These are phyloP conservation scores for Arthrobotrys iridis DNA, from an alignment of 2,329 filamentous ascomycete genomes.

Conservation along the genomic window DNA sequence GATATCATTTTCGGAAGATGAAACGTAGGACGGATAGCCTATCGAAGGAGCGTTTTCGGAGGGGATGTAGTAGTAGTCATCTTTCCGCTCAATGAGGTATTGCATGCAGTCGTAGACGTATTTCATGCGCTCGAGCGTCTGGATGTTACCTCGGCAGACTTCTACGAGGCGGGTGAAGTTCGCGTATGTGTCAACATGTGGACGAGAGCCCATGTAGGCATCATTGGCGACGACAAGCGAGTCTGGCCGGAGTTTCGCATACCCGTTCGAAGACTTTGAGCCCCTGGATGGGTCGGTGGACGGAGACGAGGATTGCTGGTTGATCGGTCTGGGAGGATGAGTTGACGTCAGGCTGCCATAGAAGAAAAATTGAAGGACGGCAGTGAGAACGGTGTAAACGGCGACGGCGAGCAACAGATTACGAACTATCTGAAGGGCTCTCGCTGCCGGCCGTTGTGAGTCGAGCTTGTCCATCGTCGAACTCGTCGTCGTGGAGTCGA, in stretches of 20 bases:
- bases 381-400: slow-evolving; percentile 43
- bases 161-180: slow-evolving; percentile 67
- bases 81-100: slow-evolving; percentile 65
- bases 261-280: slow-evolving; percentile 58
- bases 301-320: background rate
- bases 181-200: slow-evolving; percentile 67
- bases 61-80: slow-evolving; percentile 66
- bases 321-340: background rate
- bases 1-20: slow-evolving; percentile 61
- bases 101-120: slow-evolving; percentile 67
- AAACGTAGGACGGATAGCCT: slow-evolving; percentile 61
- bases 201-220: slow-evolving; percentile 66
- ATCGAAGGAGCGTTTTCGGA: slow-evolving; percentile 56
- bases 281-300: slow-evolving; percentile 60
- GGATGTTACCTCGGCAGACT: slow-evolving; percentile 66
- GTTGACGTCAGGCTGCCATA: slow-evolving; percentile 50
- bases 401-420: slow-evolving; percentile 45
- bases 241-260: slow-evolving; percentile 67
- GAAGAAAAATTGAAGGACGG: slow-evolving; percentile 45
- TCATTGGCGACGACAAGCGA: slow-evolving; percentile 66
- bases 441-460: slow-evolving; percentile 44
- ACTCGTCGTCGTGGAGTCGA: background rate
- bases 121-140: slow-evolving; percentile 68
- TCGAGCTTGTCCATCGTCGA: slow-evolving; percentile 47
- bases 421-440: slow-evolving; percentile 43